phyloP scores from a whole-genome alignment of 768 basidiomycete species.

The Lentinula edodes region DNA sequence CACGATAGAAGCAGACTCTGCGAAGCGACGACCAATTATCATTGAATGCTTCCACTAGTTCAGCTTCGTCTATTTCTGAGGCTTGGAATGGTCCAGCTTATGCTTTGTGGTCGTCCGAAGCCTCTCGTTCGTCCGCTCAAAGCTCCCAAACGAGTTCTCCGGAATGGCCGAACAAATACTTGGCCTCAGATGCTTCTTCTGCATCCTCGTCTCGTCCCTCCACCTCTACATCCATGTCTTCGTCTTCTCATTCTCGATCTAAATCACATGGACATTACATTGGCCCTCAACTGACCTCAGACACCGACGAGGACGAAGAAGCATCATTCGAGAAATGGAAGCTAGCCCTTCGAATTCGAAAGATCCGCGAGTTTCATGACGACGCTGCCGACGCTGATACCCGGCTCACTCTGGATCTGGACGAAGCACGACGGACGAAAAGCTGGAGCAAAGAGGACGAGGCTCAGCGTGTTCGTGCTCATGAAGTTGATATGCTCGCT shows the following conservation, averaged over 20 bases:
- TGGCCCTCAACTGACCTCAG: conserved; percentile 18
- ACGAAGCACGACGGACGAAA: conserved; percentile 28
- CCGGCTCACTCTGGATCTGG: conserved; percentile 30
- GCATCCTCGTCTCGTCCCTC: background rate
- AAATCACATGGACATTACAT: conserved; percentile 14
- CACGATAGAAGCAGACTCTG: background rate
- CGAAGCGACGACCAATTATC: conserved; percentile 8
- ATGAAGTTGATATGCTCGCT: conserved; percentile 30
- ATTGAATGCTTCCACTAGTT: conserved; percentile 17
- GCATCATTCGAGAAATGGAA: conserved; percentile 39
- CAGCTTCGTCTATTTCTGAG: conserved; percentile 10
- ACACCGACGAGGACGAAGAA: conserved; percentile 18
- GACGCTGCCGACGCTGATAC: conserved; percentile 39
- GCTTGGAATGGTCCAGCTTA: conserved; percentile 9
- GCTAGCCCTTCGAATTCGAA: conserved; percentile 36
- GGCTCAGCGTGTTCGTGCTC: conserved; percentile 27
- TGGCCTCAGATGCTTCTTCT: conserved; percentile 16
- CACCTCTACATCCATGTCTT: conserved; percentile 1
- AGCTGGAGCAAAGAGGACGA: conserved; percentile 23
- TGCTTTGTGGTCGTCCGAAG: conserved; percentile 16
- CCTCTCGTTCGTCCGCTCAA: conserved; percentile 18
- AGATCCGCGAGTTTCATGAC: conserved; percentile 48
- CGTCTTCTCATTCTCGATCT: background rate
- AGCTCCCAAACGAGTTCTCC: conserved; percentile 21
- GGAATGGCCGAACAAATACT: conserved; percentile 14